phyloP scores from a whole-genome alignment of 73 alveolate genomes.

The Durusdinium trenchii region DNA sequence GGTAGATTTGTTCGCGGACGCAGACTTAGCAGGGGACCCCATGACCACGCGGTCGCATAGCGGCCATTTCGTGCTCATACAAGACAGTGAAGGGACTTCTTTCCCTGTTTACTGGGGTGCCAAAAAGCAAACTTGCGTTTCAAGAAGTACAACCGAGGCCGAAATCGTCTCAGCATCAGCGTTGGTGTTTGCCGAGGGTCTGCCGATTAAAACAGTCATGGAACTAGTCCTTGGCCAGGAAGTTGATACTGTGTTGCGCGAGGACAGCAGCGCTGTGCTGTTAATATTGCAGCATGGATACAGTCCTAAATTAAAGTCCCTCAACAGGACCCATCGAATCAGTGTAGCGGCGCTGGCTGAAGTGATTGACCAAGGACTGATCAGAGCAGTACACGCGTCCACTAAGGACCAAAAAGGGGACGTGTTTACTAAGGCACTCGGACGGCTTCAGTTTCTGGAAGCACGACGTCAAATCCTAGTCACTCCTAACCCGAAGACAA shows the following conservation, averaged over 20 bases:
- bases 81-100: not conserved
- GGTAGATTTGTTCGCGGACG: not conserved
- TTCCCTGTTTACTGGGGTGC: not conserved
- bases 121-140: not conserved
- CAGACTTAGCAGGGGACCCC: conserved; percentile 33
- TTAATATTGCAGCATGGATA: not conserved
- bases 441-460: not conserved
- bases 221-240: not conserved
- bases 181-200: not conserved
- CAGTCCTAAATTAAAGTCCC: not conserved
- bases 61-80: not conserved
- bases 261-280: not conserved
- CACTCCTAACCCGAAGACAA: not conserved
- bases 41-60: not conserved
- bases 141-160: not conserved
- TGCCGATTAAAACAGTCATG: not conserved
- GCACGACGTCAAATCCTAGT: not conserved
- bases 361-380: not conserved
- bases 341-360: not conserved
- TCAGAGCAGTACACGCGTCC: not conserved
- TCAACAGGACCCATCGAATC: not conserved
- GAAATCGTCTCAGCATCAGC: conserved; percentile 2
- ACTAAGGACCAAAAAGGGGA: not conserved
- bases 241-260: not conserved
- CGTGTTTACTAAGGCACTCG: not conserved